These are phyloP conservation scores for Colletotrichum tamarilloi DNA, from an alignment of 2,329 filamentous ascomycete species.

Conservation along the genomic window DNA sequence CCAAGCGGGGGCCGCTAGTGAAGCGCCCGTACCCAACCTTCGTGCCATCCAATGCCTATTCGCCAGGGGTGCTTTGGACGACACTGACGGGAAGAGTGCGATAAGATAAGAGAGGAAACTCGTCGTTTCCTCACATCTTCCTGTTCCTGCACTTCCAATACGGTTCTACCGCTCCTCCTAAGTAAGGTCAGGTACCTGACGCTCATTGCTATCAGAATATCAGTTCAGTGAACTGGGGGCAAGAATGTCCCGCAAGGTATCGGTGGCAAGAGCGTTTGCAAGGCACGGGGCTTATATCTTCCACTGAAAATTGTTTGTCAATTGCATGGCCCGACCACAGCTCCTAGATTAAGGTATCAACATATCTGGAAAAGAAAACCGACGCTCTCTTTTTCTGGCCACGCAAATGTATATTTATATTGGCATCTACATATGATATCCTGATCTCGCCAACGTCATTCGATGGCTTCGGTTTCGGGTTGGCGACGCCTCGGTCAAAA, in stretches of 20 bases:
- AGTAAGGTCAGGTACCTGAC: too few species aligned
- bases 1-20: constrained; percentile 13
- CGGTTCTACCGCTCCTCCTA: too few species aligned
- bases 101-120: background rate
- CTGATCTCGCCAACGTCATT: too few species aligned
- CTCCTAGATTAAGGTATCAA: background rate
- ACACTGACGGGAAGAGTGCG: background rate
- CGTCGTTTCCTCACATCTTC: background rate
- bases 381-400: background rate
- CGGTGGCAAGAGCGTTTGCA: background rate
- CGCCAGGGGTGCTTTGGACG: background rate
- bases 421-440: background rate
- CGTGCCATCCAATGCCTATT: background rate
- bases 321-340: background rate
- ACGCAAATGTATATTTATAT: background rate
- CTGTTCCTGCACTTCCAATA: background rate
- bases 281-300: background rate
- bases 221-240: too few species aligned
- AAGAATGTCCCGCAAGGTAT: background rate
- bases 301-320: background rate
- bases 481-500: background rate
- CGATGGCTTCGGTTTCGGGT: background rate
- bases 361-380: background rate
- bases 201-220: too few species aligned
- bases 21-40: constrained; percentile 16